These are phyloP conservation scores for Earliella scabrosa DNA, from an alignment of 1,284 basidiomycete genomes.

Conservation along the genomic window DNA sequence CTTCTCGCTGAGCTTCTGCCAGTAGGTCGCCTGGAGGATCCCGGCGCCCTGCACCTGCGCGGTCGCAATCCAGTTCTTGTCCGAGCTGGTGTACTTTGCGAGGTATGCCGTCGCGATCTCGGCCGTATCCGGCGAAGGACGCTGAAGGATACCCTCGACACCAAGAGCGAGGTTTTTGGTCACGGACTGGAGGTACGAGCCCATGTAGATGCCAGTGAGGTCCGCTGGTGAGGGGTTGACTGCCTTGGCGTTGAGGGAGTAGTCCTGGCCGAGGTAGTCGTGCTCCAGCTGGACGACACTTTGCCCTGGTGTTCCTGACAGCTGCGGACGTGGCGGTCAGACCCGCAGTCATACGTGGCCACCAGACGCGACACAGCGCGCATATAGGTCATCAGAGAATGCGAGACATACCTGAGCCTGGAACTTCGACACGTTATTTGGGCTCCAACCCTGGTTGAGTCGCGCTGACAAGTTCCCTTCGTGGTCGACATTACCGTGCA, in stretches of 20 bases:
- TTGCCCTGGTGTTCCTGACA: constrained; percentile 74
- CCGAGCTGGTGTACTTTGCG: constrained; percentile 79
- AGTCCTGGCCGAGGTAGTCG: constrained; percentile 91
- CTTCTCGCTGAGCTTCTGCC: constrained; percentile 94
- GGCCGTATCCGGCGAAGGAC: constrained; percentile 71
- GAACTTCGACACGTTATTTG: constrained; percentile 82
- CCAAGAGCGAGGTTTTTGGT: constrained; percentile 92
- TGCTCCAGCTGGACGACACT: constrained; percentile 95
- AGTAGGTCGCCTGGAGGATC: constrained; percentile 92
- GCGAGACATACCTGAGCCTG: constrained; percentile 76
- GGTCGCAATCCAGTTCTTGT: constrained; percentile 91
- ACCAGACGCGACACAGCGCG: neutral
- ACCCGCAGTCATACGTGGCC: constrained; percentile 17
- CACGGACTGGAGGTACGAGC: constrained; percentile 94
- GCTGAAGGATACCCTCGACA: constrained; percentile 88
- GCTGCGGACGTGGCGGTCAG: constrained; percentile 40
- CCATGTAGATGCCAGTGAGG: constrained; percentile 92
- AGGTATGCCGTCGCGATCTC: constrained; percentile 88
- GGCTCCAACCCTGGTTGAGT: constrained; percentile 89
- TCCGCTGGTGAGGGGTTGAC: constrained; percentile 93
- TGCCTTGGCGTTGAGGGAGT: constrained; percentile 86
- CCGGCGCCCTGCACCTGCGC: constrained; percentile 90
- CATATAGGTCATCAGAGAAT: neutral
- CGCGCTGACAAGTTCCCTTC: constrained; percentile 90
- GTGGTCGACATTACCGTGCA: constrained; percentile 95